phyloP scores from a whole-genome alignment of 805 yeast species.

The Lachancea quebecensis region DNA sequence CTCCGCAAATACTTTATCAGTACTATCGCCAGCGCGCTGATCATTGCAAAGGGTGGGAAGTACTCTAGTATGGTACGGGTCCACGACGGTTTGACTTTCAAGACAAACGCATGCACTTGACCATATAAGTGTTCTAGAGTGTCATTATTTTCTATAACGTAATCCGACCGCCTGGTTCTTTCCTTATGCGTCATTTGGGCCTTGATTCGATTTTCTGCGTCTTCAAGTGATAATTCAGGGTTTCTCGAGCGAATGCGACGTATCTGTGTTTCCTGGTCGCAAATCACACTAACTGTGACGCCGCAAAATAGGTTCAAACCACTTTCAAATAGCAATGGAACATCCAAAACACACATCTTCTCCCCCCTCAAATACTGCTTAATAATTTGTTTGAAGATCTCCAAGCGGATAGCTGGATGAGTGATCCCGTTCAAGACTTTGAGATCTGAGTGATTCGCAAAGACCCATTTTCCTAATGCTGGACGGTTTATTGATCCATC shows the following conservation, averaged over 20 bases:
- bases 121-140: conserved; percentile 38
- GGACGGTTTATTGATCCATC: conserved; percentile 54
- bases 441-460: conserved; percentile 57
- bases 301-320: conserved; percentile 69
- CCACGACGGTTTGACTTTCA: conserved; percentile 34
- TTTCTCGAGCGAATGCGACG: conserved; percentile 61
- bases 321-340: conserved; percentile 84
- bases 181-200: conserved; percentile 67
- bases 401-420: conserved; percentile 75
- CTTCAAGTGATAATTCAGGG: conserved; percentile 54
- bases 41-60: conserved; percentile 37
- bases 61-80: conserved; percentile 29
- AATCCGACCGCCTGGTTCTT: conserved; percentile 55
- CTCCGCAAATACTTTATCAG: conserved; percentile 18
- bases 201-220: conserved; percentile 63
- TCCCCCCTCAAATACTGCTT: conserved; percentile 52
- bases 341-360: conserved; percentile 68
- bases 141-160: conserved; percentile 57
- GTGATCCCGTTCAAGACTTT: conserved; percentile 61
- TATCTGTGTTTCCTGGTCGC: conserved; percentile 51
- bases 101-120: conserved; percentile 38
- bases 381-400: conserved; percentile 52
- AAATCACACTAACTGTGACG: conserved; percentile 56
- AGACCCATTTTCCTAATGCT: conserved; percentile 71
- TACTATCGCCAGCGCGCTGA: conserved; percentile 28